Percentiles rank a stretch among this genome's conserved stretches.
Conservation (phyloP, 768 basidiomycete species). For the Paxillus ammoniavirescens region DNA sequence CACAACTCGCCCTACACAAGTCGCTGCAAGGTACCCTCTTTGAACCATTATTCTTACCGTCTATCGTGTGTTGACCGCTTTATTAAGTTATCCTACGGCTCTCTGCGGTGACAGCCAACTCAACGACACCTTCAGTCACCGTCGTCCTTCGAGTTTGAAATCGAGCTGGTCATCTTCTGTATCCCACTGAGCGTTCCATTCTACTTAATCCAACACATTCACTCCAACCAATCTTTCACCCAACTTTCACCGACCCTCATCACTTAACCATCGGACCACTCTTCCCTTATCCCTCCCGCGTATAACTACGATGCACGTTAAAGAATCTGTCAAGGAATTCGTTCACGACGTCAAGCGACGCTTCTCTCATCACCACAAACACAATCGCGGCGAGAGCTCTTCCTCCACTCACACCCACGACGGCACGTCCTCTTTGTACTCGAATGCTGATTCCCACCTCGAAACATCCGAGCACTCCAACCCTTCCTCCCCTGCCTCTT, state of each 20-base stretch:
- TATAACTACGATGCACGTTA: conserved; percentile 27
- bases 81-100: neutral
- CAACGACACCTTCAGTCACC: neutral
- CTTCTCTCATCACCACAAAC: conserved; percentile 25
- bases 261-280: too few species aligned
- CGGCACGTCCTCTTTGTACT: neutral
- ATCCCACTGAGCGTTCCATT: neutral
- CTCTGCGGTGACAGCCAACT: neutral
- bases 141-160: neutral
- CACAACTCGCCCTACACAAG: neutral
- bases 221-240: neutral
- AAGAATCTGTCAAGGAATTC: conserved; percentile 26
- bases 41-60: neutral
- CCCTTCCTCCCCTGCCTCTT: conserved; percentile 15
- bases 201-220: conserved; percentile 1
- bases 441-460: neutral
- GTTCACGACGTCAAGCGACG: conserved; percentile 33
- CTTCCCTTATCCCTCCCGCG: neutral
- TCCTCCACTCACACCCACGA: conserved; percentile 8
- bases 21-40: conserved; percentile 1
- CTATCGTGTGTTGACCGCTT: neutral
- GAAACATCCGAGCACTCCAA: conserved; percentile 7
- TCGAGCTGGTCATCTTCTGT: neutral
- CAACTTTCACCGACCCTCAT: neutral
- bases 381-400: conserved; percentile 12